These are phyloP conservation scores for Trichoderma lentiforme DNA, from an alignment of 2,329 filamentous ascomycete species.

Conservation along the genomic window DNA sequence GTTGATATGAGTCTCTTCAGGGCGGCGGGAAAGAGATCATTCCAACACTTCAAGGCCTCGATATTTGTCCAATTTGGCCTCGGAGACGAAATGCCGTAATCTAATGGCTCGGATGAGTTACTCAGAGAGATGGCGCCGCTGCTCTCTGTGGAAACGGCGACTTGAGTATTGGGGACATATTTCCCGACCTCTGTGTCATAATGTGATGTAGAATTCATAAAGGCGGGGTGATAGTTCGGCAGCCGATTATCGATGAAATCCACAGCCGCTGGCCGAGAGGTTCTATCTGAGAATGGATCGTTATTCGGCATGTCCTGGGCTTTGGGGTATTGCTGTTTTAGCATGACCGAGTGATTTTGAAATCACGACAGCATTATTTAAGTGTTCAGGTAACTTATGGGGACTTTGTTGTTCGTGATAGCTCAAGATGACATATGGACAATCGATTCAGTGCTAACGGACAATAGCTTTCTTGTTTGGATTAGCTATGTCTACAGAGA, in stretches of 20 bases:
- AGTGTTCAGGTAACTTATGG: neutral
- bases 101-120: neutral
- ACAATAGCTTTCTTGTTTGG: neutral
- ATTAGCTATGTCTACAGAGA: neutral
- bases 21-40: neutral
- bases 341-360: neutral
- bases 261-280: neutral
- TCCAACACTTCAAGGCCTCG: neutral
- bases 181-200: neutral
- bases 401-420: neutral
- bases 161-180: neutral
- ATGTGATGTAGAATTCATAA: neutral
- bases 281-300: neutral
- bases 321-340: neutral
- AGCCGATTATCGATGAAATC: neutral
- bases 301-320: neutral
- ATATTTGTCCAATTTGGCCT: neutral
- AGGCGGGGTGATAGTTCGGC: neutral
- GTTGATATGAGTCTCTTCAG: neutral
- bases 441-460: neutral
- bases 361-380: neutral
- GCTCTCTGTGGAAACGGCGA: neutral
- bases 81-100: neutral
- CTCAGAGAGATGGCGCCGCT: neutral
- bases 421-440: neutral